These are phyloP conservation scores for Apiospora rasikravindrae DNA, from an alignment of 2,329 filamentous ascomycete species.

Conservation along the genomic window DNA sequence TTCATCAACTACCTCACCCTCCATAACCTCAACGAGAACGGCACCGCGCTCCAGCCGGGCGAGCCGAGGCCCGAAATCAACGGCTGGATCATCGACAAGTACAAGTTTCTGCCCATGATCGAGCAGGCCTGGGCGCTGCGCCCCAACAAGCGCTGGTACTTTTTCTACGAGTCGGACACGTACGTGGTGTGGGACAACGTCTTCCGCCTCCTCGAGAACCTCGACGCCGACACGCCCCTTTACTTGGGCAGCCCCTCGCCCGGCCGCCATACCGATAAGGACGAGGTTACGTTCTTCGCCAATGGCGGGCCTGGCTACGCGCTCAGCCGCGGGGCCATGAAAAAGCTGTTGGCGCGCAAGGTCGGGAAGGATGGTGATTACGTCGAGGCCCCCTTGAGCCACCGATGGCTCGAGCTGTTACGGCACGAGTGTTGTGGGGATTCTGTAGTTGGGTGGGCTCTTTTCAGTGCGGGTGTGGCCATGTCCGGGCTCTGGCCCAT, in stretches of 20 bases:
- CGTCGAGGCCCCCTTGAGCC: conserved; percentile 43
- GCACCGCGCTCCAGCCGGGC: not conserved
- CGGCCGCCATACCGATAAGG: conserved; percentile 38
- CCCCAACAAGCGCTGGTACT: conserved; percentile 57
- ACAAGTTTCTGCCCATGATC: conserved; percentile 62
- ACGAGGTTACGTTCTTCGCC: conserved; percentile 49
- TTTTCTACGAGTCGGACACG: conserved; percentile 63
- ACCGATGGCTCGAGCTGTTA: conserved; percentile 48
- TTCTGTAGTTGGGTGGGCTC: conserved; percentile 53
- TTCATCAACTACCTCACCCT: conserved; percentile 49
- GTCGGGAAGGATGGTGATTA: conserved; percentile 42
- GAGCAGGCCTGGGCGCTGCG: conserved; percentile 54
- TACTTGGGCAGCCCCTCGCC: conserved; percentile 57
- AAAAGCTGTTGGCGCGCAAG: conserved; percentile 44
- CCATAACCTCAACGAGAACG: conserved; percentile 21
- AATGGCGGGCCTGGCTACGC: conserved; percentile 56
- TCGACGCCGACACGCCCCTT: conserved; percentile 48
- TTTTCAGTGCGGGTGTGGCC: conserved; percentile 49
- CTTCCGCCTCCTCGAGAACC: conserved; percentile 54
- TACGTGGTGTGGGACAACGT: conserved; percentile 51
- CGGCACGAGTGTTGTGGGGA: conserved; percentile 58
- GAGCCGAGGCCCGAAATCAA: conserved; percentile 28
- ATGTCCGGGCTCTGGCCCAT: conserved; percentile 55
- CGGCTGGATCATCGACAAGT: conserved; percentile 61
- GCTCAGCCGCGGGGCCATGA: conserved; percentile 50